phyloP scores from a whole-genome alignment of 306 rosid genomes.

The Vigna trinervia region DNA sequence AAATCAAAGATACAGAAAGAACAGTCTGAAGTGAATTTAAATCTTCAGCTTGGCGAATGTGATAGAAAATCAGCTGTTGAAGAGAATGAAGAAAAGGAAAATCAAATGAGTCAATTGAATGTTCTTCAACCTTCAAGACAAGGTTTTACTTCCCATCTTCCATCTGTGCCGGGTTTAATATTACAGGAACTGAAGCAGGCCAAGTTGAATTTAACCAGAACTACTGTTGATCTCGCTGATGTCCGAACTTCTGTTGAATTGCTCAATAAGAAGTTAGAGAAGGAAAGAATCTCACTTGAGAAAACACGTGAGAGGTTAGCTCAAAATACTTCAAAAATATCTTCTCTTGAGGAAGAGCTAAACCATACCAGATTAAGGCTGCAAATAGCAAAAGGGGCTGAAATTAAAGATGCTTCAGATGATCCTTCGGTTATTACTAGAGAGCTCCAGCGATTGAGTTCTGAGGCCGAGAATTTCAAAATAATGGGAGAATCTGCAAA shows the following conservation, averaged over 20 bases:
- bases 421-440: constrained; percentile 60
- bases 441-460: constrained; percentile 71
- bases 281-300: constrained; percentile 75
- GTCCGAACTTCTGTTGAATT: constrained; percentile 67
- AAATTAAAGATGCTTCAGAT: constrained; percentile 53
- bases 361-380: constrained; percentile 68
- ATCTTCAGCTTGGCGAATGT: neutral
- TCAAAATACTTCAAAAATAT: constrained; percentile 62
- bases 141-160: constrained; percentile 33
- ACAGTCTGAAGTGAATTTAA: constrained; percentile 39
- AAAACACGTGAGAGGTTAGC: constrained; percentile 75
- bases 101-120: constrained; percentile 4
- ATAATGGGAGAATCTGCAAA: constrained; percentile 72
- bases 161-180: constrained; percentile 44
- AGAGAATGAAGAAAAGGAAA: constrained; percentile 42
- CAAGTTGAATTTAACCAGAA: constrained; percentile 76
- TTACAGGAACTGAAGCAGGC: constrained; percentile 89
- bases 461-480: constrained; percentile 73
- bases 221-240: constrained; percentile 74
- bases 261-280: constrained; percentile 73
- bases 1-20: constrained; percentile 49
- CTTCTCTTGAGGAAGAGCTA: constrained; percentile 82
- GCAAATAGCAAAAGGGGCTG: constrained; percentile 62
- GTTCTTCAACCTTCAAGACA: constrained; percentile 38
- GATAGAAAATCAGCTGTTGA: constrained; percentile 17